These are phyloP conservation scores for Vachellia collinsii DNA, from an alignment of 306 rosid species.

Conservation along the genomic window DNA sequence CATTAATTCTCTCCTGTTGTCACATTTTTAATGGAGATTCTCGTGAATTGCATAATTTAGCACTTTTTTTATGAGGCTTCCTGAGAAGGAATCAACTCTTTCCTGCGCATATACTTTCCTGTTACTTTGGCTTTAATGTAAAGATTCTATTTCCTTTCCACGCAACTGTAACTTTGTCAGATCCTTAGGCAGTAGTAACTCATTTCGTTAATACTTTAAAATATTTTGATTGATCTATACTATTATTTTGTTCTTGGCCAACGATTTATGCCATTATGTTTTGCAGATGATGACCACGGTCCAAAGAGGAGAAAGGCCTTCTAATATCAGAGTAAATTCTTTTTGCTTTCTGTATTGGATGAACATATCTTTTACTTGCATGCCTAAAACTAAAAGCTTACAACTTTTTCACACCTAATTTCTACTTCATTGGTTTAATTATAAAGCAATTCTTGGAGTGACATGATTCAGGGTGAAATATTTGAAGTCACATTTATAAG, in stretches of 20 bases:
- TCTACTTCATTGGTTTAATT: conserved; percentile 9
- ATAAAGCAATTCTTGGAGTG: neutral
- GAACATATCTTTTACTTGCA: conserved; percentile 18
- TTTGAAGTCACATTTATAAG: neutral
- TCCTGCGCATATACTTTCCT: neutral
- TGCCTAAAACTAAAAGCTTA: conserved; percentile 24
- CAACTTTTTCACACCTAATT: conserved; percentile 9
- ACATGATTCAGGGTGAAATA: neutral
- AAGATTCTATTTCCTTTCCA: neutral
- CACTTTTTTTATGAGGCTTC: neutral
- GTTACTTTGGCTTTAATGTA: neutral
- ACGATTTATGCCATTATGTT: conserved; percentile 23
- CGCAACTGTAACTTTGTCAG: neutral
- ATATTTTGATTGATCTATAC: conserved; percentile 29
- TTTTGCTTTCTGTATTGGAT: conserved; percentile 27
- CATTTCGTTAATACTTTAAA: conserved; percentile 26
- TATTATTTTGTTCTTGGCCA: conserved; percentile 52
- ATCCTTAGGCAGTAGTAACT: conserved; percentile 1
- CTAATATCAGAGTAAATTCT: conserved; percentile 76
- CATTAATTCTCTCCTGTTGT: neutral
- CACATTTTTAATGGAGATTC: neutral
- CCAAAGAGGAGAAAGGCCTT: conserved; percentile 90
- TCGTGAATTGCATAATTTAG: neutral
- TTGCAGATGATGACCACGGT: conserved; percentile 90
- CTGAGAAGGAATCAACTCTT: neutral